Evolutionary conservation across 208 protist genomes (phyloP).

Genomic region (Trichomonas vaginalis): DNA sequence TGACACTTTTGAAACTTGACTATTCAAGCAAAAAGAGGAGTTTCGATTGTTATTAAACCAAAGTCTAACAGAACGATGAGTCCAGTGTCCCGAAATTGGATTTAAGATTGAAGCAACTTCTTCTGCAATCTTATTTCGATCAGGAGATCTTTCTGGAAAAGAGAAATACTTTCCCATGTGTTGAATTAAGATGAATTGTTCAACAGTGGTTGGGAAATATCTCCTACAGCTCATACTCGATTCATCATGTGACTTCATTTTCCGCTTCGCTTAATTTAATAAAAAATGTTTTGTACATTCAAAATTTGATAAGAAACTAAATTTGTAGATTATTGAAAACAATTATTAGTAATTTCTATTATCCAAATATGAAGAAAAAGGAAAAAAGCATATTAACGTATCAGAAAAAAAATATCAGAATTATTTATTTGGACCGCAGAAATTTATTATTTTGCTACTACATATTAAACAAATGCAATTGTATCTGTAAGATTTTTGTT

Average conservation of each 20-base stretch:
- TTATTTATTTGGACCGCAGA: too few species aligned
- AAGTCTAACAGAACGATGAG: neutral
- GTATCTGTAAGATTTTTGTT: too few species aligned
- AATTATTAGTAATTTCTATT: too few species aligned
- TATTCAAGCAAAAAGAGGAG: neutral
- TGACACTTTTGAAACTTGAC: neutral
- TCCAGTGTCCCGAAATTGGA: neutral
- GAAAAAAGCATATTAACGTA: too few species aligned
- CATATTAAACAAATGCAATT: too few species aligned
- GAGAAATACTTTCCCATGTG: neutral
- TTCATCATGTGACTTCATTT: neutral
- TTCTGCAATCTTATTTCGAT: neutral
- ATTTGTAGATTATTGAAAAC: too few species aligned
- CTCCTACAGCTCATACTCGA: neutral
- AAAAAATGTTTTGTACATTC: too few species aligned
- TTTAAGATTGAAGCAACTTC: neutral
- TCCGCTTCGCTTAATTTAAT: too few species aligned
- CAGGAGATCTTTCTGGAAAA: neutral
- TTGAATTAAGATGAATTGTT: neutral
- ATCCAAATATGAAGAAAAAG: too few species aligned
- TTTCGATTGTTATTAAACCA: slow-evolving; percentile 14
- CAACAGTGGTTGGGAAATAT: neutral
- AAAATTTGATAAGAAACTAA: too few species aligned
- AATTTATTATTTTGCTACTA: too few species aligned
- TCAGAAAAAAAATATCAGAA: too few species aligned